Evolutionary conservation across 1,284 basidiomycete genomes (phyloP).

Genomic region (Cryptococcus deneoformans): DNA sequence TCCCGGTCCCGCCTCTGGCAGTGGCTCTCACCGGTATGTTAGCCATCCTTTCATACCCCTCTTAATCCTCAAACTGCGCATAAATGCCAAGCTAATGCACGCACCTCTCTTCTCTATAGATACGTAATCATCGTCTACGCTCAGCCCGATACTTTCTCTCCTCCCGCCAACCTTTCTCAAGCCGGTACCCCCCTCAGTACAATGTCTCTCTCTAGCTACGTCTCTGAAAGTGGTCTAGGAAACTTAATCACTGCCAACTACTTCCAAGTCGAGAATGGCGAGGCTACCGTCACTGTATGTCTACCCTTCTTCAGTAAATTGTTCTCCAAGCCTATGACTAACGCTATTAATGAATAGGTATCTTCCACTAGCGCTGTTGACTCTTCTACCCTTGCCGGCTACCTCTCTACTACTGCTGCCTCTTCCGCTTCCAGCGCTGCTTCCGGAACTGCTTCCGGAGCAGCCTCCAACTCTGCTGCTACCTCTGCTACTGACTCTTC

Average conservation of each 20-base stretch:
- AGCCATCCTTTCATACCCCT: background rate
- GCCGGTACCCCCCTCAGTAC: conserved; percentile 52
- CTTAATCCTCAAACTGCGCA: background rate
- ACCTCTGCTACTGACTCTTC: background rate
- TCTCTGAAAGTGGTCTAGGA: conserved; percentile 43
- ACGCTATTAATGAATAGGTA: background rate
- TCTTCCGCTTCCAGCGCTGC: conserved; percentile 18
- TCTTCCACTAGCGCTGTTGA: conserved; percentile 44
- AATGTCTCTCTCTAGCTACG: conserved; percentile 53
- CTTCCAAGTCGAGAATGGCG: conserved; percentile 71
- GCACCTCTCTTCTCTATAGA: conserved; percentile 48
- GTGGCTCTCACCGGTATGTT: conserved; percentile 61
- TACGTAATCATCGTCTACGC: conserved; percentile 65
- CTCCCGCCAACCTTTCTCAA: conserved; percentile 59
- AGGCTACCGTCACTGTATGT: conserved; percentile 54
- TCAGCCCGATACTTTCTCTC: conserved; percentile 60
- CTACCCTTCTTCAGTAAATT: conserved; percentile 41
- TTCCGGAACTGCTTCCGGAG: conserved; percentile 17
- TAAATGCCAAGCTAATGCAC: background rate
- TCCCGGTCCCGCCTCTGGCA: conserved; percentile 64
- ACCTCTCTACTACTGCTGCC: conserved; percentile 23
- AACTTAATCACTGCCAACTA: conserved; percentile 57
- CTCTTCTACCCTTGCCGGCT: conserved; percentile 56
- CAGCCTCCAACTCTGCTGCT: conserved; percentile 21
- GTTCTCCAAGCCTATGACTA: too few species aligned